Evolutionary conservation across 2,329 filamentous ascomycete genomes (phyloP), one percentile per base, ranked within the genome.

Genomic region (Alternaria brassicae): DNA sequence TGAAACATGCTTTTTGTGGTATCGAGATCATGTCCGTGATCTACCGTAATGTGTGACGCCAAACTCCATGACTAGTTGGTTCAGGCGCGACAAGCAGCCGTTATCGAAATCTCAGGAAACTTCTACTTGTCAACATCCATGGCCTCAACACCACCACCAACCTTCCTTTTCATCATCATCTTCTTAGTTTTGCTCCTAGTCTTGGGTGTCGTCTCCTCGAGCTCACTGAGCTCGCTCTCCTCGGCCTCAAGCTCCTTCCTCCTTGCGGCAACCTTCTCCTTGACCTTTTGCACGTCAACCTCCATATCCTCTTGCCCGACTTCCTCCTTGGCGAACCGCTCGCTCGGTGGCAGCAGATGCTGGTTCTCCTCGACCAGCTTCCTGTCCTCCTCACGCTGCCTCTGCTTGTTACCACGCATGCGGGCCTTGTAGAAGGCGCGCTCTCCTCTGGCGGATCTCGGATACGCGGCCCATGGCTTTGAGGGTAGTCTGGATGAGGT

Each of bases 361-460:
- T 93, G 89, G 81, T 97, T 94, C 83, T 95, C 88, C 69, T 89
- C 89, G 51, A 99, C 93, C 67, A 98, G 85, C 84, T 94, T 95
- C 78, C 92, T 85, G 76, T 97, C 92, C 65, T 86, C 83, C 72
- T 89, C 90, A 66, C 91, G 84, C 83, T 95, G 89, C 76, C 89
- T 86, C 79, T 91, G 91, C 81, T 91, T 89, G 82, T 96, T 96
- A 78, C 93, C 93, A 52, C 89, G 89, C 91, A 98, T 93, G 77
- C 95, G 89, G 77, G 90, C 89, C 87, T 92, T 93, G 85, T 97
- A 97, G 82, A 97, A 97, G 67, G 90, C 90, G 70, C 92, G 87
- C 85, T 98, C 94, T 87, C 76, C 89, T 87, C 58, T 87, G 80
- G 54, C 93, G 85, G 80, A 98, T 94, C 84, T 97, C 93, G 72